phyloP scores from a whole-genome alignment of 345 rosid species.

The Pseudoturritis turrita region DNA sequence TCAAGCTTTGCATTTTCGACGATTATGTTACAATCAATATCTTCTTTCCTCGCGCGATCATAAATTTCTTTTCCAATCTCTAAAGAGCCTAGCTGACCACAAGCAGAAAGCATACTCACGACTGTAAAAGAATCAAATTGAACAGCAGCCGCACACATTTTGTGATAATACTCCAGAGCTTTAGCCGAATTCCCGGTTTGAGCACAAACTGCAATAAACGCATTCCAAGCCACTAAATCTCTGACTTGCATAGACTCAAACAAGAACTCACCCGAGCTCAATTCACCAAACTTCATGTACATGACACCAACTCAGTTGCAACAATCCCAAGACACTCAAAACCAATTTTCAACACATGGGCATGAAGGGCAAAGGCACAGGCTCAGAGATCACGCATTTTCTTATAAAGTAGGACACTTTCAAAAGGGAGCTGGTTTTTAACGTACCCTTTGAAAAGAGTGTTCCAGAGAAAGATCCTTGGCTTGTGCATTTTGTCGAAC shows the following conservation, averaged over 20 bases:
- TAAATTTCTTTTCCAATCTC: conserved; percentile 40
- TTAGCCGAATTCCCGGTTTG: conserved; percentile 32
- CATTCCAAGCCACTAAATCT: conserved; percentile 58
- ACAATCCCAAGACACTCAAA: conserved; percentile 37
- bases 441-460: conserved; percentile 46
- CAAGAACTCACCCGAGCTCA: conserved; percentile 37
- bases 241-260: conserved; percentile 46
- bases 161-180: conserved; percentile 36
- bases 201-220: conserved; percentile 40
- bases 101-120: conserved; percentile 44
- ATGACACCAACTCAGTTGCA: conserved; percentile 47
- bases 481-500: conserved; percentile 58
- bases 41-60: conserved; percentile 23
- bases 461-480: conserved; percentile 50
- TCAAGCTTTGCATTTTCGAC: conserved; percentile 47
- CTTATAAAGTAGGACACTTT: conserved; percentile 30
- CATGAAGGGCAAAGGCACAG: conserved; percentile 33
- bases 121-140: conserved; percentile 39
- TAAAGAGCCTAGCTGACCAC: conserved; percentile 46
- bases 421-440: conserved; percentile 31
- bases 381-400: conserved; percentile 32
- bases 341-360: conserved; percentile 39
- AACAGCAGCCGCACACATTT: conserved; percentile 31
- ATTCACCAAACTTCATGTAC: conserved; percentile 40
- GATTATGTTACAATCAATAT: conserved; percentile 34